phyloP scores from a whole-genome alignment of 2,329 filamentous ascomycete species.

The Aspergillus pseudonomiae region DNA sequence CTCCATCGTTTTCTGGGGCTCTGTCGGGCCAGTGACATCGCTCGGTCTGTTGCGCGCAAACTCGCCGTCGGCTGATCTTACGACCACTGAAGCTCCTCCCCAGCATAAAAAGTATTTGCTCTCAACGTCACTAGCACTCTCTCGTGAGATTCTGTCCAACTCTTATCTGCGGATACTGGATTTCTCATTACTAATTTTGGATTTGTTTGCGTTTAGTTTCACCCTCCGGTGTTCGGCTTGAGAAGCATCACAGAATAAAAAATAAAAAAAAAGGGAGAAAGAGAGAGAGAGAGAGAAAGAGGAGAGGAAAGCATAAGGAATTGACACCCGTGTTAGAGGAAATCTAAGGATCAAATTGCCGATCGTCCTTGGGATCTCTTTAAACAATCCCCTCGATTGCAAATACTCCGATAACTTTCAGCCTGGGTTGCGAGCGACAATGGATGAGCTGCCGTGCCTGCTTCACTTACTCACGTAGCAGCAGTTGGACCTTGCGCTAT shows the following conservation, averaged over 20 bases:
- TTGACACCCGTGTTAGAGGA: neutral
- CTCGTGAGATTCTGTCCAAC: neutral
- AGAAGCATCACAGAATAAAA: neutral
- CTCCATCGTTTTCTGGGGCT: neutral
- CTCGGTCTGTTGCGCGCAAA: conserved; percentile 5
- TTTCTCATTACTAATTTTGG: neutral
- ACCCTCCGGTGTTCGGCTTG: neutral
- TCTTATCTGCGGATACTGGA: neutral
- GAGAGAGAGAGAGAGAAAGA: neutral
- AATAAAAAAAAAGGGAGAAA: neutral
- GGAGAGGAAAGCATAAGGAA: neutral
- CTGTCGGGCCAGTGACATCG: conserved; percentile 1
- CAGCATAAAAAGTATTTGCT: neutral
- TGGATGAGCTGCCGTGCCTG: conserved; percentile 35
- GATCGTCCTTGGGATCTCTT: neutral
- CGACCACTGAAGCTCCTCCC: conserved; percentile 1
- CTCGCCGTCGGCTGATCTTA: conserved; percentile 5
- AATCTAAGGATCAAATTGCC: neutral
- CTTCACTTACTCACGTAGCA: conserved; percentile 31
- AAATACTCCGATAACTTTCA: conserved; percentile 12
- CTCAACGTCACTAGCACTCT: neutral
- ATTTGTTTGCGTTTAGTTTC: neutral
- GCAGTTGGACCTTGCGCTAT: conserved; percentile 29
- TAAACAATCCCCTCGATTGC: conserved; percentile 8
- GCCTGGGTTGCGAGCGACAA: conserved; percentile 29